Base-by-base conservation (phyloP, 2,329 filamentous ascomycete genomes). In the Davidsoniella virescens region DNA sequence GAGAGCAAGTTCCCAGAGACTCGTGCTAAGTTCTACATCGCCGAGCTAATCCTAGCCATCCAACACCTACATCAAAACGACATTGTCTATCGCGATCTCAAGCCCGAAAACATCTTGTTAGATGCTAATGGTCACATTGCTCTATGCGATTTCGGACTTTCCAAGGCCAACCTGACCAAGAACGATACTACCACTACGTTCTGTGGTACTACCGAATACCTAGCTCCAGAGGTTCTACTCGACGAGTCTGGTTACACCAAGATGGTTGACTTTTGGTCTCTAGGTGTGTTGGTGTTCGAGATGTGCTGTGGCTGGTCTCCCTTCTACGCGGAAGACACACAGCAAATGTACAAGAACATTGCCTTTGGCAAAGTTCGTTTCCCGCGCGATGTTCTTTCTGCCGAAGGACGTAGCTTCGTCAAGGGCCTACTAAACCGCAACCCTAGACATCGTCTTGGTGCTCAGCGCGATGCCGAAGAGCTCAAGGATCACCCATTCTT, bases 321-420 rank as follows among this genome's bases (percentile, higher is more conserved):
- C 0, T 98, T 98, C 67, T 98, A 96, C 59, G 92, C 92, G 51
- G 92, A 98, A 61, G 92, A 98, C 62, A 98, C 92, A 0, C 92
- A 98, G 66, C 92, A 98, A 65, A 98, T 98, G 92, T 98, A 98
- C 72, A 98, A 98, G 72, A 98, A 98, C 69, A 98, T 98, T 63
- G 92, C 92, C 0, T 98, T 98, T 61, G 92, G 92, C 62, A 98
- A 98, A 64, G 92, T 98, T 52, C 77, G 92, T 54, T 98, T 98
- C 64, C 92, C 92, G 6, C 78, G 88, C 56, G 92, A 98, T 64
- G 94, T 92, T 1, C 70, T 98, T 29, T 95, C 87, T 54, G 83
- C 87, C 39, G 92, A 98, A 65, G 92, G 92, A 53, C 79, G 92
- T 53, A 96, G 94, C 66, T 98, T 98, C 60, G 92, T 98, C 61